Evolutionary conservation across 1,139 yeast species (phyloP).

Genomic region (Waltiozyma sp.): DNA sequence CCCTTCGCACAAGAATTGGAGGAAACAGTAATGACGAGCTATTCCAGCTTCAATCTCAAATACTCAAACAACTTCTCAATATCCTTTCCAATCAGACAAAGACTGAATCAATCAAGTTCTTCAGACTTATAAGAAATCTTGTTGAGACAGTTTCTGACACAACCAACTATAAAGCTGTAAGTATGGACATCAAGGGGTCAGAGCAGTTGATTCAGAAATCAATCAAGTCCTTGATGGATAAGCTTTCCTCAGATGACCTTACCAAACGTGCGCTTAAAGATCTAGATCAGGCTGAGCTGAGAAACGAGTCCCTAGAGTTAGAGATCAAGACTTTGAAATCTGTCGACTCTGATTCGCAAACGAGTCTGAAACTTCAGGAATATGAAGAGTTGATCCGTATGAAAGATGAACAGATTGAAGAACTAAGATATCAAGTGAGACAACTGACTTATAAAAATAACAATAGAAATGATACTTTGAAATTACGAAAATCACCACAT

Average conservation of each 20-base stretch:
- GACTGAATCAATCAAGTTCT: constrained; percentile 21
- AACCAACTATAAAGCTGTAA: constrained; percentile 33
- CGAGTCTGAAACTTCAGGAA: background rate
- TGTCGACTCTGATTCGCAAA: background rate
- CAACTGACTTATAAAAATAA: background rate
- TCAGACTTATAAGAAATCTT: constrained; percentile 51
- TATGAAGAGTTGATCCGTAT: constrained; percentile 25
- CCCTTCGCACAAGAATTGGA: constrained; percentile 7
- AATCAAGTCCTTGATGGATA: constrained; percentile 58
- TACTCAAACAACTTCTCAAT: constrained; percentile 7
- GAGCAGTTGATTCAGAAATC: constrained; percentile 67
- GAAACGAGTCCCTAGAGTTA: constrained; percentile 52
- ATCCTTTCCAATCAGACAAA: constrained; percentile 17
- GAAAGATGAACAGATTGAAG: constrained; percentile 35
- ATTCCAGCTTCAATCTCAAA: constrained; percentile 23
- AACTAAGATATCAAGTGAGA: background rate
- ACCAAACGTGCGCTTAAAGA: constrained; percentile 69
- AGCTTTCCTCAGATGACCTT: constrained; percentile 75
- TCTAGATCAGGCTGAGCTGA: constrained; percentile 43
- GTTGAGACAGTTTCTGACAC: constrained; percentile 41
- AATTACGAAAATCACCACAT: background rate
- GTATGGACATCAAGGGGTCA: constrained; percentile 36
- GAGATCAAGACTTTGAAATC: constrained; percentile 31
- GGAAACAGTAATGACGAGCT: constrained; percentile 36
- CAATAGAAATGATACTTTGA: background rate